These are phyloP conservation scores for Debaryomyces robertsiae DNA, from an alignment of 1,139 yeast species.

Conservation along the genomic window DNA sequence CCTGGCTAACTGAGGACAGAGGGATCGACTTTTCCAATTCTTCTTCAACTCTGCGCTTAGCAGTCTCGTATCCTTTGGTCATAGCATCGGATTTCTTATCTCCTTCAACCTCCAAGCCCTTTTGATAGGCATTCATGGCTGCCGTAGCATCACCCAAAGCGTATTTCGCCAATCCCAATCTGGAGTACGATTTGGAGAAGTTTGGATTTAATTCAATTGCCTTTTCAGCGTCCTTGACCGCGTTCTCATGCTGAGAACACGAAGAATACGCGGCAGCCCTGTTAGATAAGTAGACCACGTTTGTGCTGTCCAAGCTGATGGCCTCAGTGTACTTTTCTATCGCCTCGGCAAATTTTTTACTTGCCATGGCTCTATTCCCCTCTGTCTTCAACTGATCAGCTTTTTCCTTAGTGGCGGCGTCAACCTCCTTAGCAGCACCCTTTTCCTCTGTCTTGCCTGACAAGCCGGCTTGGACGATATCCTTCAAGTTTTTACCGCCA, in stretches of 20 bases:
- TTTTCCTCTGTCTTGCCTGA: slow-evolving; percentile 9
- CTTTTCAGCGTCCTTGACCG: slow-evolving; percentile 78
- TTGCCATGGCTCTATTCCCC: slow-evolving; percentile 93
- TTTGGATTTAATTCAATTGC: slow-evolving; percentile 78
- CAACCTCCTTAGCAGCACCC: slow-evolving; percentile 41
- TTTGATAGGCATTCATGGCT: slow-evolving; percentile 86
- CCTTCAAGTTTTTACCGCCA: slow-evolving; percentile 51
- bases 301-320: slow-evolving; percentile 66
- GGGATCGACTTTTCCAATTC: slow-evolving; percentile 55
- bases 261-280: slow-evolving; percentile 98
- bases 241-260: slow-evolving; percentile 68
- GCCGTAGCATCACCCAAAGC: slow-evolving; percentile 89
- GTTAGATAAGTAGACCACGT: slow-evolving; percentile 86
- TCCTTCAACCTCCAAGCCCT: slow-evolving; percentile 87
- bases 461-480: slow-evolving; percentile 38
- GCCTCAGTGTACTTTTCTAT: slow-evolving; percentile 80
- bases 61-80: slow-evolving; percentile 92
- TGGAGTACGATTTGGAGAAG: slow-evolving; percentile 91
- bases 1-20: slow-evolving; percentile 28
- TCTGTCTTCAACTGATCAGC: slow-evolving; percentile 86
- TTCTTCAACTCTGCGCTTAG: slow-evolving; percentile 80
- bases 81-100: slow-evolving; percentile 82
- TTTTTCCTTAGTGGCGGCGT: slow-evolving; percentile 58
- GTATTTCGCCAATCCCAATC: slow-evolving; percentile 90
- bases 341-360: slow-evolving; percentile 68